Base-by-base conservation (phyloP, 2,329 filamentous ascomycete genomes). In the Neobulgaria alba region DNA sequence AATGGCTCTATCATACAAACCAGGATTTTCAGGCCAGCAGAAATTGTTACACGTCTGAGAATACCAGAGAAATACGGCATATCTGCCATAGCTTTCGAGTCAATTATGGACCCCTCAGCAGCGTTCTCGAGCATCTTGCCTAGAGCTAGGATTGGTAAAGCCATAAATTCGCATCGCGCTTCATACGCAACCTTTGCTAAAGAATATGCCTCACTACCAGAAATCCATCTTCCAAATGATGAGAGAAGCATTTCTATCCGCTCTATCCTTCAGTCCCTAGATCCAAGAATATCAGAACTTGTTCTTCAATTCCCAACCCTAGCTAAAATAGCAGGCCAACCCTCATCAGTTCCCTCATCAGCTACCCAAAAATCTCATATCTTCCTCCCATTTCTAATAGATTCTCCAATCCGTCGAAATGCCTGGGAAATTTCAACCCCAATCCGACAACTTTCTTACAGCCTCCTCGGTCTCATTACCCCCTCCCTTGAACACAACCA, bases 381-480 rank as follows among this genome's bases (percentile, higher is more conserved):
- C 10, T 89, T 82, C 56, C 67, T 88, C 1, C 79, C 81, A 0
- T 67, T 80, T 16, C 58, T 87, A 0, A 62, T 78, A 8, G 77
- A 82, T 47, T 71, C 68, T 42, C 69, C 71, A 14, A 54, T 58
- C n/a, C 67, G 69, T 20, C 67, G 68, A 32, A 78, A 69, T 51
- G 72, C 73, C 12, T 80, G 77, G 76, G 66, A 68, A 39, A 63
- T 70, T 42, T 73, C 73, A 40, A 65, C 63, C 18, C 41, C 55
- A 5, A 62, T 76, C 21, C 66, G 77, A 10, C 64, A 64, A 34
- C 49, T 79, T 16, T 75, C 71, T 2, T 82, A 79, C 52, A 71
- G 73, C 0, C 47, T 74, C 5, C 55, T 75, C 15, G 67, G 69
- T 41, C 18, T 61, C 3, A 58, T 59, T 3, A 48, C 57, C 18